Conservation (phyloP, 306 rosid species). For the Hippophae gyantsensis region DNA sequence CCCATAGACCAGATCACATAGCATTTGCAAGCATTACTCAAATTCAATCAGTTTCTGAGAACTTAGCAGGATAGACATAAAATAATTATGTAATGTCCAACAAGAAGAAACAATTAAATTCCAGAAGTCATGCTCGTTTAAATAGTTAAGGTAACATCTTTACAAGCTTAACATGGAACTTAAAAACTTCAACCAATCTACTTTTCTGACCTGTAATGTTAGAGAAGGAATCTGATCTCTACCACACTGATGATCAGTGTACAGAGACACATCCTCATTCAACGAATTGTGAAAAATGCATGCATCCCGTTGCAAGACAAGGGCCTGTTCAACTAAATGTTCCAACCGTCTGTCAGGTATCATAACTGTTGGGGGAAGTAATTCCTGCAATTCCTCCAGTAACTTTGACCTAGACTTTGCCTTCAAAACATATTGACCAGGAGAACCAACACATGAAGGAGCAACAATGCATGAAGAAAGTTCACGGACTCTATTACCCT, state of each 20-base stretch:
- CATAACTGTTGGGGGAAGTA: constrained; percentile 85
- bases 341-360: constrained; percentile 94
- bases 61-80: too few relatives aligned
- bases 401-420: constrained; percentile 62
- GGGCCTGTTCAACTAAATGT: constrained; percentile 88
- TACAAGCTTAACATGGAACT: constrained; percentile 6
- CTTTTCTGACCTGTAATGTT: constrained; percentile 72
- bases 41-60: too few relatives aligned
- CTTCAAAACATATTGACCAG: constrained; percentile 28
- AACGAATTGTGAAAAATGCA: constrained; percentile 81
- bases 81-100: background rate
- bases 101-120: constrained; percentile 5
- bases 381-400: constrained; percentile 75
- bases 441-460: constrained; percentile 33
- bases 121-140: background rate
- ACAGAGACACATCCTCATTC: constrained; percentile 86
- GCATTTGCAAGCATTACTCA: too few relatives aligned
- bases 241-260: constrained; percentile 86
- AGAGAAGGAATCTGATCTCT: constrained; percentile 79
- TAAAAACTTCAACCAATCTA: constrained; percentile 9
- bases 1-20: too few relatives aligned
- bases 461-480: constrained; percentile 73
- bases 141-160: constrained; percentile 8
- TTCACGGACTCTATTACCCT: constrained; percentile 54
- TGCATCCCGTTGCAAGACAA: constrained; percentile 78